Evolutionary conservation across 176 grass and related monocot species (phyloP).

Genomic region (Pontederia paniculata): DNA sequence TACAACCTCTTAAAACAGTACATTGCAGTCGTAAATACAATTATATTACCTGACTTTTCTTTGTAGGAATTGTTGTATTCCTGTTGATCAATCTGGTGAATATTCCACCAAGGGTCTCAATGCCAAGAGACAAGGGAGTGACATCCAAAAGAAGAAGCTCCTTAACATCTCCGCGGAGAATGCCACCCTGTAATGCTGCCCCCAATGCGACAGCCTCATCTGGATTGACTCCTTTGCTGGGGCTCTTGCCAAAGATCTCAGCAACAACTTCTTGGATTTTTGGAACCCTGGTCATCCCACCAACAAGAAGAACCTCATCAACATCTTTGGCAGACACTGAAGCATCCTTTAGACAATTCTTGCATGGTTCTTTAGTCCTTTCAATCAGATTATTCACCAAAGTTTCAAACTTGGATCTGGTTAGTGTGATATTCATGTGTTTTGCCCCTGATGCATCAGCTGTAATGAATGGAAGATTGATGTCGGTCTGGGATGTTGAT

Average conservation of each 20-base stretch:
- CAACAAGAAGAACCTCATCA: constrained; percentile 67
- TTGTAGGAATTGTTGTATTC: too few relatives aligned
- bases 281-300: constrained; percentile 73
- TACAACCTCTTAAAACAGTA: too few relatives aligned
- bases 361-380: constrained; percentile 53
- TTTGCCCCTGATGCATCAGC: constrained; percentile 71
- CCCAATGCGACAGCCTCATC: constrained; percentile 15
- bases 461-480: constrained; percentile 69
- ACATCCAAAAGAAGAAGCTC: too few relatives aligned
- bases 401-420: constrained; percentile 56
- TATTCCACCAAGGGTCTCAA: too few relatives aligned
- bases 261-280: constrained; percentile 60
- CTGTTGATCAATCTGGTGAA: too few relatives aligned
- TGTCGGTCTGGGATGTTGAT: constrained; percentile 60
- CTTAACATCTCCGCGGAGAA: too few relatives aligned
- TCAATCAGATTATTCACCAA: constrained; percentile 58
- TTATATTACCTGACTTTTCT: too few relatives aligned
- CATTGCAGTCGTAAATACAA: not conserved
- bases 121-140: too few relatives aligned
- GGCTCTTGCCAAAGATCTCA: constrained; percentile 53
- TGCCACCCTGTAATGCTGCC: too few relatives aligned
- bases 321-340: constrained; percentile 52
- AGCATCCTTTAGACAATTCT: constrained; percentile 68
- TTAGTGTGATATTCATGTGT: constrained; percentile 63
- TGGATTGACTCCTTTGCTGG: constrained; percentile 70